Base-by-base conservation (phyloP, 306 rosid genomes). In the Malus sylvestris region DNA sequence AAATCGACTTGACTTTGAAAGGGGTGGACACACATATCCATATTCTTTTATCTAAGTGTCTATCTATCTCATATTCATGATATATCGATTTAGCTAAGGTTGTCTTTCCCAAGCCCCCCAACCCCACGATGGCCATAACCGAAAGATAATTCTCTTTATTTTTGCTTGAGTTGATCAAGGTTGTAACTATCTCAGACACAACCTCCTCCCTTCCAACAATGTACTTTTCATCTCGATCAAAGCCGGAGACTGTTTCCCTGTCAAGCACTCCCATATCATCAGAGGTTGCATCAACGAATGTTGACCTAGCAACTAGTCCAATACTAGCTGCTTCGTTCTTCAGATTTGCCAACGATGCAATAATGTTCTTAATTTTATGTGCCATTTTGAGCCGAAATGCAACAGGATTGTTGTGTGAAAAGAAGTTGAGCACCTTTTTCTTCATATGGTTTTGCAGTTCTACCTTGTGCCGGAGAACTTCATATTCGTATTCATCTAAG, bases 1-100 rank as follows among this genome's bases (percentile, higher is more conserved):
- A 52, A 30, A 79, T 73, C 7, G 49, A 12, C 23, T 73, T 73
- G 4, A 79, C 60, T 3, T 66, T 63, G 67, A 79, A 79, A 55
- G 44, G n/a, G 19, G 68, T 45, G 1, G 83, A 79, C 0, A 79
- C 78, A 57, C 83, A 79, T 3, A 79, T 68, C 78, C 83, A 79
- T 29, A 73, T 66, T 38, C 20, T 55, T 30, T 10, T 44, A 35
- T 67, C 45, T 10, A 79, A 79, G 23, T 30, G 58, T 38, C 33
- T 38, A 22, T 22, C n/a, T n/a, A 73, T 51, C 25, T n/a, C 2
- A 25, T 30, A 67, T 27, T 73, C 40, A 57, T 73, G 60, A 71
- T 61, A 72, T 1, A 73, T 30, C 0, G 11, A 33, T 32, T 79
- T 73, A 5, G 70, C 63, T 6, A 73, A 30, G 5, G 78, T 64